Evolutionary conservation across 495 filamentous ascomycete species (phyloP), one percentile per base, ranked within the genome.

Genomic region (Aspergillus hancockii): DNA sequence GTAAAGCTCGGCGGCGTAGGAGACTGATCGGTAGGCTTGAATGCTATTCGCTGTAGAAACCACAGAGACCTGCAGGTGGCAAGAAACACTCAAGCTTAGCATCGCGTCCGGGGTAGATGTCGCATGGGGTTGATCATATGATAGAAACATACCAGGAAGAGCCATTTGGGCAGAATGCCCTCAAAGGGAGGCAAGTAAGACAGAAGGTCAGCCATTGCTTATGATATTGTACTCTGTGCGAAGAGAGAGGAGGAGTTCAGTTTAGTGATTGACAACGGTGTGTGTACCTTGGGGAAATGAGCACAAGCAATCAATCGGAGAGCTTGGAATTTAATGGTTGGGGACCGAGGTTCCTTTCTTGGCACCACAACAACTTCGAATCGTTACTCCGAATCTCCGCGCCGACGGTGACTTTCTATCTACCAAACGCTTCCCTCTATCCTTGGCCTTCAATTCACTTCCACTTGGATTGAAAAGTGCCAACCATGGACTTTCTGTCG

Each of bases 1-100:
- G 69, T 97, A 98, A 65, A 97, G 83, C 64, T 89, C 86, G 2
- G 81, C 81, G 10, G 91, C 91, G 73, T 88, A 91, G 66, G 81
- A 71, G 9, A 89, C 73, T 4, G 91, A 93, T 19, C 71, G 52
- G 77, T 92, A 94, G 69, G 89, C 83, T 75, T 97, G 93, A 63
- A 93, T 62, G 22, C 83, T 86, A 80, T 98, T 98, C 65, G 81
- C 85, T 51, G 91, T 75, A 57, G 93, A 88, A 50, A 93, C 79
- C 46, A 90, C 67, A 49, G 90, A 90, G 64, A 93, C 79, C 90
- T 94, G 63, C 16, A 41, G 12, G 13, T 25, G 45, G 46, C 34
- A 16, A 45, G 46, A 31, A 19, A 12, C 22, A 23, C 6, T n/a
- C 45, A 40, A 36, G 14, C 22, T 14, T 22, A 51, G 45, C 55